Evolutionary conservation across 805 yeast genomes (phyloP).

Genomic region (Candida nemodendra): DNA sequence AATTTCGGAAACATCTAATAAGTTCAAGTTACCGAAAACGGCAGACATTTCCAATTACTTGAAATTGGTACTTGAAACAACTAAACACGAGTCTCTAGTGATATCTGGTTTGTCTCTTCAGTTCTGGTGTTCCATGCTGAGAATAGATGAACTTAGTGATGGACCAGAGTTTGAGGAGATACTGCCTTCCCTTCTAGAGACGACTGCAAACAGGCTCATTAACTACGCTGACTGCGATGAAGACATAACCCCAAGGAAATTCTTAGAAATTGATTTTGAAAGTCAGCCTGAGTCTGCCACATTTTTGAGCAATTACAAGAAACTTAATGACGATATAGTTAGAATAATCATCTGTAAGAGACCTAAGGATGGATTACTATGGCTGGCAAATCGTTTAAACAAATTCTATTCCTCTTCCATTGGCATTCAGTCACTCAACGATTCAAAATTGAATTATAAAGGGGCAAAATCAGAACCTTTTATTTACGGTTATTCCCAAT

Average conservation of each 20-base stretch:
- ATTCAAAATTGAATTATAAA: conserved; percentile 51
- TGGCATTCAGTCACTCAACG: conserved; percentile 63
- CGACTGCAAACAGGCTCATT: conserved; percentile 74
- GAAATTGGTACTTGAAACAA: conserved; percentile 72
- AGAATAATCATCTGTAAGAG: conserved; percentile 83
- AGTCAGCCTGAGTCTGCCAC: conserved; percentile 74
- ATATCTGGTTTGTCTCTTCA: conserved; percentile 87
- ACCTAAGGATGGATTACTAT: conserved; percentile 75
- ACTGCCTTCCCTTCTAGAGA: conserved; percentile 68
- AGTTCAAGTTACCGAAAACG: conserved; percentile 42
- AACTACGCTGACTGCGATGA: conserved; percentile 70
- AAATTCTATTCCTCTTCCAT: conserved; percentile 66
- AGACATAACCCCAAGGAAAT: conserved; percentile 61
- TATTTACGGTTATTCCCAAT: conserved; percentile 75
- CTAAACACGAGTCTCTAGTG: conserved; percentile 81
- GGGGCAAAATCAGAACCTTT: conserved; percentile 64
- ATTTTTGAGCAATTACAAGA: conserved; percentile 76
- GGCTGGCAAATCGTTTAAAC: conserved; percentile 77
- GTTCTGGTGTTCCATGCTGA: conserved; percentile 88
- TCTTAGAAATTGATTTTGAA: conserved; percentile 84
- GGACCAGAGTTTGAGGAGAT: conserved; percentile 52
- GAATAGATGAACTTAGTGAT: conserved; percentile 73
- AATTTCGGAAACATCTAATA: conserved; percentile 13
- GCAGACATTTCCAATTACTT: conserved; percentile 70
- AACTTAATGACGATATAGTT: conserved; percentile 86